Base-by-base conservation (phyloP, 2,329 filamentous ascomycete genomes). In the Neonectria punicea region DNA sequence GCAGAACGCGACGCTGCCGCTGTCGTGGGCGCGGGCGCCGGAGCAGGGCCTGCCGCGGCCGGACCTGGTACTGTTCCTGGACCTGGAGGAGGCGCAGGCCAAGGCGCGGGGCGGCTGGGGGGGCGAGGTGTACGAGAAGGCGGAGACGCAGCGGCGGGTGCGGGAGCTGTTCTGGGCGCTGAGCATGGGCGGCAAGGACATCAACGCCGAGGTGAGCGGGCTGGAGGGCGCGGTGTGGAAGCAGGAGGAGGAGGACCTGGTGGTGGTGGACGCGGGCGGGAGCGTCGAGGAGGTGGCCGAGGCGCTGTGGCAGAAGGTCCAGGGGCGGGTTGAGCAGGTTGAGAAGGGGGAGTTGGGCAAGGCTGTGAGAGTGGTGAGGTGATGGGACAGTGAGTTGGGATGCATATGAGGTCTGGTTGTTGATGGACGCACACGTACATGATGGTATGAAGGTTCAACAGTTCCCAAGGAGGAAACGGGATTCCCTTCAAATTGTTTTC, bases 1-100 rank as follows among this genome's bases (percentile, higher is more conserved):
- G 77, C 84, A 88, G 49, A 93, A 93, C 71, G 87, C 90, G 0
- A 79, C 83, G 2, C 85, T 98, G 13, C 82, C 86, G 0, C 83
- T 98, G 0, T 80, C 86, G 0, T 99, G 96, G 94, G 94, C 93
- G 8, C 90, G 93, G 71, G 86, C 89, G 16, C 93, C 94, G 1
- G 96, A 98, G 73, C 86, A 93, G 14, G 95, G 95, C 0, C 85
- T 99, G 0, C 95, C 96, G 1, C 87, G 92, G 5, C 95, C 96
- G 0, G 96, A 99, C 81, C 77, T 94, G 10, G 93, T 95, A 11
- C 79, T 98, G 1, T 98, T 98, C 75, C 85, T 99, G 34, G 93
- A 96, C 75, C 87, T 98, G 55, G 88, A 90, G 7, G 88, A 93
- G 39, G 87, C 89, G 53, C 87, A 90, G 65, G 94, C 94, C 10